Percentiles rank a stretch among this genome's conserved stretches.
These are phyloP conservation scores for Penicillium taxi DNA, from an alignment of 495 filamentous ascomycete genomes.

Conservation along the genomic window DNA sequence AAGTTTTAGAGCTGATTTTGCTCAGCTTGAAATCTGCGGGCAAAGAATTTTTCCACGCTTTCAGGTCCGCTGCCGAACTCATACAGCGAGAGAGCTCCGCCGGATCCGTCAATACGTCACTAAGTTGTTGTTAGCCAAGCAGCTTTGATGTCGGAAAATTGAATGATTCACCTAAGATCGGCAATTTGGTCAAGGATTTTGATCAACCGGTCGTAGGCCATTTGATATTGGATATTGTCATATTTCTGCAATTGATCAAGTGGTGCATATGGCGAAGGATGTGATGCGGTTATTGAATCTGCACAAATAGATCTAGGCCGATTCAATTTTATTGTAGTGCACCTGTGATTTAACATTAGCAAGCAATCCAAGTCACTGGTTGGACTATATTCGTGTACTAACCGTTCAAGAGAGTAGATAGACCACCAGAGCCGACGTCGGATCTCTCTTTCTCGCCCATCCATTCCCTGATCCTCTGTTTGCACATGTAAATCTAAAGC, in stretches of 20 bases:
- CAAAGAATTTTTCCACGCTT: slow-evolving; percentile 17
- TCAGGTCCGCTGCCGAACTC: slow-evolving; percentile 8
- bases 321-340: slow-evolving; percentile 15
- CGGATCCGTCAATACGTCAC: too few species aligned
- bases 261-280: slow-evolving; percentile 8
- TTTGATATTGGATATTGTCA: slow-evolving; percentile 15
- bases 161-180: slow-evolving; percentile 7
- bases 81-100: not conserved
- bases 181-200: slow-evolving; percentile 15
- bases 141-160: not conserved
- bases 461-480: slow-evolving; percentile 6
- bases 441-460: slow-evolving; percentile 10
- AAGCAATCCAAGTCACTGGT: not conserved
- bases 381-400: not conserved
- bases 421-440: slow-evolving; percentile 21
- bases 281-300: slow-evolving; percentile 9
- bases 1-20: slow-evolving; percentile 7
- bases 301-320: slow-evolving; percentile 15
- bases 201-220: slow-evolving; percentile 13
- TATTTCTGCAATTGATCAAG: slow-evolving; percentile 13
- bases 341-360: slow-evolving; percentile 4
- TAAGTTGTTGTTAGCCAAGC: too few species aligned
- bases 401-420: slow-evolving; percentile 24
- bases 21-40: slow-evolving; percentile 15
- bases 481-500: slow-evolving; percentile 32